Evolutionary conservation across 192 early-diverging fungal species (phyloP).

Genomic region (Coemansia sp.): DNA sequence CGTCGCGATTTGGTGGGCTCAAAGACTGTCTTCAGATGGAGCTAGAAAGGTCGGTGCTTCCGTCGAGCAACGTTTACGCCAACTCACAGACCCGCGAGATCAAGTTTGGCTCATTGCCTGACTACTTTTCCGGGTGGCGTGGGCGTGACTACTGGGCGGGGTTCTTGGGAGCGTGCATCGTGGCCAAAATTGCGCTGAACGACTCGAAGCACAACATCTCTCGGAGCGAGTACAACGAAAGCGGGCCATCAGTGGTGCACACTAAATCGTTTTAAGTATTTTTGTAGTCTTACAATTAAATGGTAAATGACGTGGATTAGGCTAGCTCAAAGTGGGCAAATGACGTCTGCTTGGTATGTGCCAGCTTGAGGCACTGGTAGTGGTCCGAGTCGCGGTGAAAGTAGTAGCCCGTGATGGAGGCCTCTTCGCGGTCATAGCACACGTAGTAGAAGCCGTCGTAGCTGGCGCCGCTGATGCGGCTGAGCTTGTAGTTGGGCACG

Average conservation of each 20-base stretch:
- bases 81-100: constrained; percentile 84
- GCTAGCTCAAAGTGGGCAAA: constrained; percentile 56
- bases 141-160: constrained; percentile 66
- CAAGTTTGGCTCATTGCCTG: constrained; percentile 79
- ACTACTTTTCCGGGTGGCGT: constrained; percentile 83
- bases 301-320: constrained; percentile 5
- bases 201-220: constrained; percentile 70
- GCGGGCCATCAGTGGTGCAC: constrained; percentile 78
- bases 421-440: constrained; percentile 65
- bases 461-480: constrained; percentile 69
- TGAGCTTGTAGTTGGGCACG: constrained; percentile 77
- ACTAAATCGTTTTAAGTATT: constrained; percentile 57
- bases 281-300: background rate
- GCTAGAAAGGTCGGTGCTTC: constrained; percentile 67
- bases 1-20: constrained; percentile 57
- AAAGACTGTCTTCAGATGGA: constrained; percentile 61
- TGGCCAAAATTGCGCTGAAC: constrained; percentile 79
- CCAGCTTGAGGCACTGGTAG: constrained; percentile 54
- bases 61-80: constrained; percentile 80
- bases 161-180: constrained; percentile 84
- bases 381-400: constrained; percentile 57
- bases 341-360: constrained; percentile 37
- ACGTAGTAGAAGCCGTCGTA: constrained; percentile 85
- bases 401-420: constrained; percentile 69
- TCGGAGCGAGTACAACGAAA: constrained; percentile 90